Percentiles rank a stretch among this genome's conserved stretches.
Evolutionary conservation across 345 rosid species (phyloP).

Genomic region (Populus pruinosa): DNA sequence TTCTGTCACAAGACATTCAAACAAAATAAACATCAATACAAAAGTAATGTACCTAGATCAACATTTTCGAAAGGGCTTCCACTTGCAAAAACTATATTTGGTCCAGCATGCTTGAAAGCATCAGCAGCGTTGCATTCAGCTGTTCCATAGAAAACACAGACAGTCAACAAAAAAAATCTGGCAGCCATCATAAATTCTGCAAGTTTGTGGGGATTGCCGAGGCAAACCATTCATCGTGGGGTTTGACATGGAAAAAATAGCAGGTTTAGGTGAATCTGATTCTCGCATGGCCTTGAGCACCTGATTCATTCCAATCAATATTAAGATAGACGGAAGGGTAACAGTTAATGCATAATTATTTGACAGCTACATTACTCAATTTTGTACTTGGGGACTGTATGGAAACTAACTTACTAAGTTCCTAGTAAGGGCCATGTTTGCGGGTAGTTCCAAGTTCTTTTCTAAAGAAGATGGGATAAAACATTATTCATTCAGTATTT

Average conservation of each 20-base stretch:
- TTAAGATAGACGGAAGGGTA: neutral
- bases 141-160: constrained; percentile 31
- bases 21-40: constrained; percentile 6
- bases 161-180: constrained; percentile 19
- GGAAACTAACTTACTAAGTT: neutral
- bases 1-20: constrained; percentile 12
- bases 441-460: neutral
- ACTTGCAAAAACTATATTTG: constrained; percentile 83
- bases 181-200: constrained; percentile 7
- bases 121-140: constrained; percentile 97
- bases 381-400: neutral
- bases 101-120: constrained; percentile 93
- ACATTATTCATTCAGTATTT: neutral
- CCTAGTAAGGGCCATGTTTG: neutral
- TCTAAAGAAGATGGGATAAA: neutral
- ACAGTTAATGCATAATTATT: neutral
- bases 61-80: constrained; percentile 96
- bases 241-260: constrained; percentile 97
- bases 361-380: neutral
- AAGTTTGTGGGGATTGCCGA: constrained; percentile 3
- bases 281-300: constrained; percentile 88
- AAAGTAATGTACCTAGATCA: constrained; percentile 56
- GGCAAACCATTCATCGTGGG: constrained; percentile 88
- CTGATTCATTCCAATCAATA: constrained; percentile 39
- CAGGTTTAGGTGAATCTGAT: constrained; percentile 80